These are phyloP conservation scores for Tetragonia tetragonoides DNA, from an alignment of 148 eudicot species.

Conservation along the genomic window DNA sequence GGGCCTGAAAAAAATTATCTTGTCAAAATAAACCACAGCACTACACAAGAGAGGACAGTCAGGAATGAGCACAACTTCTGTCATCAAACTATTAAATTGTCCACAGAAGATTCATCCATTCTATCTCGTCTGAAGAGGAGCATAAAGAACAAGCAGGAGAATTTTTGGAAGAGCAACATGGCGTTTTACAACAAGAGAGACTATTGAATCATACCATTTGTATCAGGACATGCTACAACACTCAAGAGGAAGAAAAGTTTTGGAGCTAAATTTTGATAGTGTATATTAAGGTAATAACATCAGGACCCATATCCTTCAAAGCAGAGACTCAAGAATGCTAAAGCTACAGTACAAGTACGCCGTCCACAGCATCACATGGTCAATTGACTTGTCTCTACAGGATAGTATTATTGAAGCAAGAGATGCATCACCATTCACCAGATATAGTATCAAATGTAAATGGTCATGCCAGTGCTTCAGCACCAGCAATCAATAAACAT, in stretches of 20 bases:
- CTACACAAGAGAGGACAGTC: neutral
- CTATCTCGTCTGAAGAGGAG: too few species aligned
- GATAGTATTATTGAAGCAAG: neutral
- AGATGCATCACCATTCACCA: too few species aligned
- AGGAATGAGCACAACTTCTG: neutral
- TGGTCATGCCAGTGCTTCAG: neutral
- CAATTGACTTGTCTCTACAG: neutral
- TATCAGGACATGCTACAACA: neutral
- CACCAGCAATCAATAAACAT: neutral
- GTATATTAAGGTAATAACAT: neutral
- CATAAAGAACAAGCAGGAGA: too few species aligned
- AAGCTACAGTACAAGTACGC: neutral
- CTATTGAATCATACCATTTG: neutral
- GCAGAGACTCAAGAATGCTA: neutral
- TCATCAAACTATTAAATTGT: neutral
- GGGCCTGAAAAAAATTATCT: constrained; percentile 51
- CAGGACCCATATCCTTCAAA: neutral
- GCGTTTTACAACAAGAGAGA: neutral
- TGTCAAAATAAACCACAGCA: neutral
- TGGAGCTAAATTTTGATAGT: neutral
- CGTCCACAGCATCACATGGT: neutral
- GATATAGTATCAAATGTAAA: neutral
- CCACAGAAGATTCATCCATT: too few species aligned
- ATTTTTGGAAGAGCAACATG: neutral
- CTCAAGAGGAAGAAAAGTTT: neutral